Evolutionary conservation across 176 grass and related monocot species (phyloP).

Genomic region (Olyra latifolia): DNA sequence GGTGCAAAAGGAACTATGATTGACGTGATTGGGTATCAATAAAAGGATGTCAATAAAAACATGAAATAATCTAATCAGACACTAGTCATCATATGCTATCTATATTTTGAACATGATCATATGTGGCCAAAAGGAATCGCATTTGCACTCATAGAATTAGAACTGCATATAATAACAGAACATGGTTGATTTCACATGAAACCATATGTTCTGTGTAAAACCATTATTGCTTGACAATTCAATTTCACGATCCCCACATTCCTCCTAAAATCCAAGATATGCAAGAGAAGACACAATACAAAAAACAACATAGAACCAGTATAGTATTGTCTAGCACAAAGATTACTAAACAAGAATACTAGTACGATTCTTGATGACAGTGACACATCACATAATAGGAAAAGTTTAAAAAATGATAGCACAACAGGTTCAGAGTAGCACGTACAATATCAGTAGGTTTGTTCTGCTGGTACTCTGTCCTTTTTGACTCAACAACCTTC

Average conservation of each 20-base stretch:
- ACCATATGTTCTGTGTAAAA: not conserved
- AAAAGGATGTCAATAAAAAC: not conserved
- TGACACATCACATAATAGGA: not conserved
- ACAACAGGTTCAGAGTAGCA: constrained; percentile 4
- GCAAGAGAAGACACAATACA: not conserved
- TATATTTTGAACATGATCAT: not conserved
- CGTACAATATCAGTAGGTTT: constrained; percentile 99
- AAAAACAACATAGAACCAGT: not conserved
- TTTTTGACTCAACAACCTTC: constrained; percentile 89
- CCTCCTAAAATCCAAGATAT: not conserved
- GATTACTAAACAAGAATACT: not conserved
- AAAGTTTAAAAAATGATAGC: not conserved
- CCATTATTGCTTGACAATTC: not conserved
- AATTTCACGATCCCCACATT: not conserved
- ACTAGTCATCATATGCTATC: not conserved
- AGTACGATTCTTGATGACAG: not conserved
- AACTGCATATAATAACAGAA: not conserved
- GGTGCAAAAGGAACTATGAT: not conserved
- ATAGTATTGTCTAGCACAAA: not conserved
- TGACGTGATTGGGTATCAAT: not conserved
- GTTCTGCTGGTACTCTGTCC: constrained; percentile 89
- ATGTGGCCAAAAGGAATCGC: not conserved
- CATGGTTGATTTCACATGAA: constrained; percentile 2
- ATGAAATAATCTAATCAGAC: not conserved
- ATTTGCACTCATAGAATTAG: not conserved